Evolutionary conservation across 768 basidiomycete species (phyloP), one percentile per base, ranked within the genome.

Genomic region (Daedaleopsis nitida): DNA sequence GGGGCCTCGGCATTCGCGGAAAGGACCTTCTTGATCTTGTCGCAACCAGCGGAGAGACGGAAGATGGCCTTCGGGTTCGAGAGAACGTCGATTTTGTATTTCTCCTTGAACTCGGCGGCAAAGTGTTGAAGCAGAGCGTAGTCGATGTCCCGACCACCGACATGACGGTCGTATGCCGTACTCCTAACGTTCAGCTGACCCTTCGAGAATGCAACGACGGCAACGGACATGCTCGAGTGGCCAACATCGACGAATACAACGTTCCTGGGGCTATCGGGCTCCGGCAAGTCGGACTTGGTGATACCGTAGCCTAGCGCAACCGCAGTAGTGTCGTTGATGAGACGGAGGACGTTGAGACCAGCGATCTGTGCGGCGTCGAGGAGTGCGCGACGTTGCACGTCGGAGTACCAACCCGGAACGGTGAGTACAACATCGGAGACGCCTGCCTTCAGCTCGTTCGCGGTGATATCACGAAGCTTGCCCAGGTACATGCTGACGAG

Each of bases 281-380:
- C 87, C 21, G 97, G 97, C 47, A 99, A 87, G 74, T 99, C 97
- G 27, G 91, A 86, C 78, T 99, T 99, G 66, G 96, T 99, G 82
- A 98, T 98, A 67, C 97, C 97, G 78, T 96, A 99, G 55, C 93
- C 94, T 73, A 99, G 89, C 43, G 97, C 97, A 59, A 89, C 84
- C 55, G 96, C 97, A 64, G 96, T 98, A 58, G 90, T 88, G 74
- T 98, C 97, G 80, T 98, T 98, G 81, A 98, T 94, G 75, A 99
- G 83, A 54, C 96, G 92, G 62, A 98, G 91, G 65, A 86, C 78
- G 75, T 94, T 97, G 63, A 98, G 84, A 60, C 90, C 88, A 57
- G 92, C 94, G 69, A 99, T 93, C 60, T 85, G 70, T 45, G 94
- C 94, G 34, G 97, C 94, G 68, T 96, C 94, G 59, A 94, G 83